Evolutionary conservation across 2,329 filamentous ascomycete species (phyloP), one percentile per base, ranked within the genome.

Genomic region (Huntiella abstrusa): DNA sequence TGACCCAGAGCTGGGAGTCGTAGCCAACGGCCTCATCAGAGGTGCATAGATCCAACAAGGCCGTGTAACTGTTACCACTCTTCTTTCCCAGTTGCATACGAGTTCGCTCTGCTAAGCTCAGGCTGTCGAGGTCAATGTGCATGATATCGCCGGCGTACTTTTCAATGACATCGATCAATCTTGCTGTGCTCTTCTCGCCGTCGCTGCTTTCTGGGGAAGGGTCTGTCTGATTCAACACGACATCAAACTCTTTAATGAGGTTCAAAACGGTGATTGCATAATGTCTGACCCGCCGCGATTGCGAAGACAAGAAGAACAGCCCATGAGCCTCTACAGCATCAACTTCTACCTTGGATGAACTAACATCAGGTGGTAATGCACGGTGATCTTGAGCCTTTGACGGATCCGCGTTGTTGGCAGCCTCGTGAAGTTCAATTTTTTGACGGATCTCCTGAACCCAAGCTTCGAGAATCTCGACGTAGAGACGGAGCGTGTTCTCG

Each of bases 311-410:
- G 59, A 98, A 98, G 66, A 98, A 98, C 2, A 98, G 64, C 0
- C 91, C 92, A 58, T 96, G 91, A 0, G 88, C 92, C 60, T 98
- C 91, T 12, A 95, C 83, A 59, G 95, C 87, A 54, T 98, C 91
- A 19, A 98, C 88, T 57, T 96, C 83, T 1, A 86, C 85, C 69
- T 87, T 84, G 3, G 93, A 80, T 48, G 80, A 83, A 0, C 87
- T 92, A 32, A 93, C 64, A 60, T 95, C 87, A 28, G 95, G 71
- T 50, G 85, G 81, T 49, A 83, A 65, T 10, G 77, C 83, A 47
- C 84, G 70, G 53, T 44, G 40, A 75, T 84, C 35, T 82, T 82
- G n/a, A 71, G 62, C 33, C 34, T 41, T 45, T 17, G 47, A 8
- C 65, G 64, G 36, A 6, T 44, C 15, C 2, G 48, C 44, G n/a